These are phyloP conservation scores for Stereocaulon alpinum DNA, from an alignment of 495 filamentous ascomycete species.

Conservation along the genomic window DNA sequence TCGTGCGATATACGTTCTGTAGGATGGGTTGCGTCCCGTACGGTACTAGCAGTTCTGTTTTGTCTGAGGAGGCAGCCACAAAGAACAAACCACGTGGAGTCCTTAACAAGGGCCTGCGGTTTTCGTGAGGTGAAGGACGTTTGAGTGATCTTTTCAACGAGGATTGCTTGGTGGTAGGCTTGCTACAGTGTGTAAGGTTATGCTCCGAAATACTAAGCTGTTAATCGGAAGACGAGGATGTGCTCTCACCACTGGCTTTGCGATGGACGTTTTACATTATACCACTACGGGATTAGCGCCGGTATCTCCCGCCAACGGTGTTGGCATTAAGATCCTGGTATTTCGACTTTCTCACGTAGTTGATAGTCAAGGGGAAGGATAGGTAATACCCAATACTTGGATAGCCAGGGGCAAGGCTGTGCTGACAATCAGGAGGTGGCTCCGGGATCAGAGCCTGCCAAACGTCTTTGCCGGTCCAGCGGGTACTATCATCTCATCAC, in stretches of 20 bases:
- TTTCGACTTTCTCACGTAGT: no score
- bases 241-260: not conserved
- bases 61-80: not conserved
- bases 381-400: not conserved
- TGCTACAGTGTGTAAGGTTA: not conserved
- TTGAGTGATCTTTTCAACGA: not conserved
- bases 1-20: not conserved
- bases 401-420: not conserved
- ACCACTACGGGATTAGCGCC: not conserved
- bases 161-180: not conserved
- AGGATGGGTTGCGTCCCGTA: not conserved
- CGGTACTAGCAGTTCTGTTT: not conserved
- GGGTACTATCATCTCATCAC: no score
- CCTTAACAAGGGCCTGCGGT: not conserved
- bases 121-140: no score
- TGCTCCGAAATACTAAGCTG: not conserved
- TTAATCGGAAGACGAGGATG: slow-evolving; percentile 2
- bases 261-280: not conserved
- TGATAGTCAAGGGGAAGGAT: no score
- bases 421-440: not conserved
- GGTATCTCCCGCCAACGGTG: slow-evolving; percentile 2
- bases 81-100: not conserved
- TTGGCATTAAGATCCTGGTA: not conserved
- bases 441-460: no score
- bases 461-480: no score